Conservation (phyloP, 2,329 filamentous ascomycete genomes). For the Trichoderma sp. region DNA sequence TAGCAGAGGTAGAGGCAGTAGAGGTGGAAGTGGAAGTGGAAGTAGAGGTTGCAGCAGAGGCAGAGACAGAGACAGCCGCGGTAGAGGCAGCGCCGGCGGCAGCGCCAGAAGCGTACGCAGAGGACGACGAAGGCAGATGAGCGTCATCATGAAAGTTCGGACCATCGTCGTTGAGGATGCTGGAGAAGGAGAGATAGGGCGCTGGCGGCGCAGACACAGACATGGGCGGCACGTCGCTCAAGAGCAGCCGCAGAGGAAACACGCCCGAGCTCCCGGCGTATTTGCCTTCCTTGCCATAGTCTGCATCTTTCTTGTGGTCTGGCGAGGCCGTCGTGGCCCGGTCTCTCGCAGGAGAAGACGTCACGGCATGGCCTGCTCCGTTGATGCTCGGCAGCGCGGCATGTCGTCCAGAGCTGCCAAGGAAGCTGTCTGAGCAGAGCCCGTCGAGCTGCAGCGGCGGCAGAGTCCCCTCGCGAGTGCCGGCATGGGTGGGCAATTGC, state of each 20-base stretch:
- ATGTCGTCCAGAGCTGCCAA: slow-evolving; percentile 25
- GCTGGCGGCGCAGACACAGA: slow-evolving; percentile 40
- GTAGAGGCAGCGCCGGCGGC: not conserved
- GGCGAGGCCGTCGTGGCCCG: slow-evolving; percentile 22
- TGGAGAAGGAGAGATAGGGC: slow-evolving; percentile 46
- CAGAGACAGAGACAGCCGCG: not conserved
- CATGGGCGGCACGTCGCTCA: slow-evolving; percentile 40
- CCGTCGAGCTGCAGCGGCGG: slow-evolving; percentile 58
- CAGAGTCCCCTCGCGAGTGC: slow-evolving; percentile 46
- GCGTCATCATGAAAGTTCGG: slow-evolving; percentile 50
- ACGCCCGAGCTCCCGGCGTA: slow-evolving; percentile 35
- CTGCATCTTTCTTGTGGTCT: slow-evolving; percentile 34
- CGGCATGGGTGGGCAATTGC: slow-evolving; percentile 47
- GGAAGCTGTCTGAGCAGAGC: slow-evolving; percentile 45
- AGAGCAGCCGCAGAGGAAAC: slow-evolving; percentile 47
- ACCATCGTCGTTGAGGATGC: slow-evolving; percentile 53
- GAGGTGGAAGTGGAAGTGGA: not conserved
- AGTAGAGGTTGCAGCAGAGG: not conserved
- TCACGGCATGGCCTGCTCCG: slow-evolving; percentile 13
- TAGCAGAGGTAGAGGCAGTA: no score
- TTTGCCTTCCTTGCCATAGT: slow-evolving; percentile 34
- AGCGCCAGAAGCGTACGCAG: not conserved
- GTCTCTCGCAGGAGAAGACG: slow-evolving; percentile 32
- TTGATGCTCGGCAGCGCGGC: slow-evolving; percentile 3
- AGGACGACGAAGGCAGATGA: slow-evolving; percentile 31